A percentile compares a stretch with the other conserved stretches of the same genome.
These are phyloP conservation scores for Lindgomyces ingoldianus DNA, from an alignment of 495 filamentous ascomycete species.

Conservation along the genomic window DNA sequence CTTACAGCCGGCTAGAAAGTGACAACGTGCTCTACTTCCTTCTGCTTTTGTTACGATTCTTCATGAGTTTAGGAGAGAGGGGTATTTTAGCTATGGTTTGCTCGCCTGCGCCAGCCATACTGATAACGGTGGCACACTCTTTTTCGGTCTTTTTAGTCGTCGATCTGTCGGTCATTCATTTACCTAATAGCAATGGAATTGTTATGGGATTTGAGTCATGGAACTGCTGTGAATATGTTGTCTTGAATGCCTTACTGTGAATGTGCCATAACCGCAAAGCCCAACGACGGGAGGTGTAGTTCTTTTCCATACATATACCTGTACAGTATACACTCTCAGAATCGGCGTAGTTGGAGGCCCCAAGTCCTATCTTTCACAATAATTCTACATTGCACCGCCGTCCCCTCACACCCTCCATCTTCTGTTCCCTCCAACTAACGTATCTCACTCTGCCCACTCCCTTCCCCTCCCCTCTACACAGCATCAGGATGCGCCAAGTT, in stretches of 20 bases:
- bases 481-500: background rate
- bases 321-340: no score
- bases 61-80: constrained; percentile 2
- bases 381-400: no score
- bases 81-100: background rate
- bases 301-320: no score
- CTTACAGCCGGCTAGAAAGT: constrained; percentile 12
- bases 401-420: no score
- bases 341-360: no score
- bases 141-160: background rate
- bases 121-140: background rate
- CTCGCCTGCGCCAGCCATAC: background rate
- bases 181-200: constrained; percentile 8
- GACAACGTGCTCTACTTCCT: background rate
- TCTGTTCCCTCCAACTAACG: no score
- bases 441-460: background rate
- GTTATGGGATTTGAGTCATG: background rate
- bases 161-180: constrained; percentile 11
- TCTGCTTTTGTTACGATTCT: constrained; percentile 9
- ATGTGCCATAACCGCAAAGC: no score
- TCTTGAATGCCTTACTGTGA: background rate
- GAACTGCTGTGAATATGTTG: background rate
- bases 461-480: background rate
- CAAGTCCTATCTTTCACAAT: no score
- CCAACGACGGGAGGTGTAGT: no score